Evolutionary conservation across 306 rosid genomes (phyloP), one percentile per base, ranked within the genome.

Genomic region (Malus sylvestris): DNA sequence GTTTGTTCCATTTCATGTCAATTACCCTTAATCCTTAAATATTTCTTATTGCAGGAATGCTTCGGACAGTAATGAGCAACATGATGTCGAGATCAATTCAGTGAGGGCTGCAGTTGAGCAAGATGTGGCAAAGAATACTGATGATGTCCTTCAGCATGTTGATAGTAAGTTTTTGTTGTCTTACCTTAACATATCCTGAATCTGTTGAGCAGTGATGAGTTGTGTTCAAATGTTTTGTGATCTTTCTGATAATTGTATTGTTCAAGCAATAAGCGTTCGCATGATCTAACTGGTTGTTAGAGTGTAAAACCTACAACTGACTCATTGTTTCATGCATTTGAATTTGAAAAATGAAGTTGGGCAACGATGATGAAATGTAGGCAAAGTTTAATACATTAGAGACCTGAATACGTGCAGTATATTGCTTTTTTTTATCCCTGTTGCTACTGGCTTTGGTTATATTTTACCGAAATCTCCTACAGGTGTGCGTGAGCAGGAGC

Each of bases 71-170:
- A 87, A 88, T 78, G 87, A 65, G 75, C 92, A 89, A 68, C 97
- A 93, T 82, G 91, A 88, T 30, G 46, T 29, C 6, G 98, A 93
- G 84, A 81, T 93, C 75, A 78, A 72, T 76, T 89, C 91, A 76
- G 85, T 82, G 46, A 93, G 93, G 68, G 72, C 70, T 52, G 81
- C 85, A 27, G 89, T 89, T 2, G 96, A 89, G 82, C 81, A 89
- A 74, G 96, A 89, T 49, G 97, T 89, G 65, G 86, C 88, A 33
- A 79, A 85, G 80, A 85, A 85, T 76, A 86, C 74, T 20, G 85
- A 87, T 40, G 92, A 86, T 74, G 22, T 87, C 59, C 83, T 88
- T 71, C 85, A 72, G 77, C 89, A 65, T 70, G 83, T 91, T 68
- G 91, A 84, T 74, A 78, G 98, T 93, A 71, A 89, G 91, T 81